phyloP scores from a whole-genome alignment of 768 basidiomycete genomes.

The Boletus insuetus region DNA sequence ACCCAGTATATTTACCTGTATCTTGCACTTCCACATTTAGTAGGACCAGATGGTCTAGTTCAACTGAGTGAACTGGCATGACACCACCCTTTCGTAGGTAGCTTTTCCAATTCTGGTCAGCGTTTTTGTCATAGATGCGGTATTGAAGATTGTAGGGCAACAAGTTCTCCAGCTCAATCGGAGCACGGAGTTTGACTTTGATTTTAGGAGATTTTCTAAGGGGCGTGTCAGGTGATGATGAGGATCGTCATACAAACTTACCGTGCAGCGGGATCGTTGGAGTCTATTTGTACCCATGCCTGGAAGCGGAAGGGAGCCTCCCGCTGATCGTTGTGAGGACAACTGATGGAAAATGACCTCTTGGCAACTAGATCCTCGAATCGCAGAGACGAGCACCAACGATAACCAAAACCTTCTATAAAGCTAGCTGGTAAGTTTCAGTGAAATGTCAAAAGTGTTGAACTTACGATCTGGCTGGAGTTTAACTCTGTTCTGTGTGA shows the following conservation, averaged over 20 bases:
- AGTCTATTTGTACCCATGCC: conserved; percentile 80
- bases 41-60: conserved; percentile 84
- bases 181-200: conserved; percentile 82
- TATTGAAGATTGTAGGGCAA: conserved; percentile 93
- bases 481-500: conserved; percentile 75
- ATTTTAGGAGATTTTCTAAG: conserved; percentile 81
- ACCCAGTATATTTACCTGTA: conserved; percentile 52
- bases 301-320: conserved; percentile 96
- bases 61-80: conserved; percentile 96
- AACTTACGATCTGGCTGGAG: conserved; percentile 89
- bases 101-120: conserved; percentile 91
- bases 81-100: conserved; percentile 91
- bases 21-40: conserved; percentile 91
- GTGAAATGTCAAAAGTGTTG: not conserved
- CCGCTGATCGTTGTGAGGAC: conserved; percentile 72
- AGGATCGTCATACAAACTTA: conserved; percentile 29
- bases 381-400: conserved; percentile 83
- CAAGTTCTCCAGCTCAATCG: conserved; percentile 93
- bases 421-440: conserved; percentile 1
- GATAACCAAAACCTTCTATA: conserved; percentile 93
- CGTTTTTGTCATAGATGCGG: conserved; percentile 95
- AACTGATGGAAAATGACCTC: conserved; percentile 74
- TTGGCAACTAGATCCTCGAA: conserved; percentile 84
- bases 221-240: conserved; percentile 2
- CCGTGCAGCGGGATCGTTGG: conserved; percentile 53